These are phyloP conservation scores for Chaetomium olivaceum DNA, from an alignment of 2,329 filamentous ascomycete genomes.

Conservation along the genomic window DNA sequence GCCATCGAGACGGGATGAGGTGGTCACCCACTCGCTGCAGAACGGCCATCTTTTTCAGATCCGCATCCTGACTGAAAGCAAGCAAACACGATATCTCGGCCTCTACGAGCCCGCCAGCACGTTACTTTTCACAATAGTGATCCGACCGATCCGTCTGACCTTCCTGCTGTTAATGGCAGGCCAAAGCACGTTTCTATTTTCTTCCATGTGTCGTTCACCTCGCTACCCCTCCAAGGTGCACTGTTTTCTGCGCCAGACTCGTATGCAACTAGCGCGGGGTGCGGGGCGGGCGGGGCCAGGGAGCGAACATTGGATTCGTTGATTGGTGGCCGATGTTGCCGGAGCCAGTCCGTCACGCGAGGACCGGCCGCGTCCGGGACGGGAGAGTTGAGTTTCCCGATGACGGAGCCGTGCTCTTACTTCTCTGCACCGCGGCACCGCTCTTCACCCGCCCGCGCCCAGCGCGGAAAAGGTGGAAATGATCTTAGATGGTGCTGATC, in stretches of 20 bases:
- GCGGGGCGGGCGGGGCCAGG: conserved; percentile 1
- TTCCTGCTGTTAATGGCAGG: not conserved
- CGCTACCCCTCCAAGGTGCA: conserved; percentile 18
- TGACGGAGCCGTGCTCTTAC: not conserved
- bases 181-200: not conserved
- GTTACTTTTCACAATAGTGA: conserved; percentile 4
- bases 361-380: conserved; percentile 21
- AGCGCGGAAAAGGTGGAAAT: not conserved
- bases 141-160: not conserved
- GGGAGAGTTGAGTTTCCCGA: conserved; percentile 2
- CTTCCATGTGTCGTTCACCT: conserved; percentile 8
- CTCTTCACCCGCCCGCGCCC: not conserved
- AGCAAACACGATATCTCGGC: not conserved
- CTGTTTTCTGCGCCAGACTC: conserved; percentile 1
- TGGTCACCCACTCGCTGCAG: not conserved
- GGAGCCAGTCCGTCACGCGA: conserved; percentile 15
- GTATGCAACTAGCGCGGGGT: not conserved
- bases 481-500: not conserved
- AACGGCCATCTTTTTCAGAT: not conserved
- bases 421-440: conserved; percentile 3
- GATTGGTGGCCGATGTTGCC: conserved; percentile 22
- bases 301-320: not conserved
- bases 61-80: not conserved
- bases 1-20: not conserved
- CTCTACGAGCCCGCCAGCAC: no score